Conservation (phyloP, 2,329 filamentous ascomycete species). For the Pestalotiopsis sp. region DNA sequence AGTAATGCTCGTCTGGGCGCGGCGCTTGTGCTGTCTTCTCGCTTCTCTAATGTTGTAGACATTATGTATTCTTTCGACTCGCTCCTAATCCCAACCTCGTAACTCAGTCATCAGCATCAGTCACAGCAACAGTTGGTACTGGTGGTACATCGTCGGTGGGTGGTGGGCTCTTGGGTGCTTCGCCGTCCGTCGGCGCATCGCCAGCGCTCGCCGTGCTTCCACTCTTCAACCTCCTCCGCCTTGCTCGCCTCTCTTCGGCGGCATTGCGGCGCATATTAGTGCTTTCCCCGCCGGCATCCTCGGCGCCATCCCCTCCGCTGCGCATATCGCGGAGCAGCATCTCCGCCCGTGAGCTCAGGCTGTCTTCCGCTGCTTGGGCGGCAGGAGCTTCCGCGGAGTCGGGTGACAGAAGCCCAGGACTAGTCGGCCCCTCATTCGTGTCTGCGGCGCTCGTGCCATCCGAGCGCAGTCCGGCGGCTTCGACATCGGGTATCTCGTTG, state of each 20-base stretch:
- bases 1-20: neutral
- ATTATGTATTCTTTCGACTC: constrained; percentile 21
- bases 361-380: constrained; percentile 53
- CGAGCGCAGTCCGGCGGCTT: constrained; percentile 37
- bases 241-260: constrained; percentile 35
- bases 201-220: constrained; percentile 23
- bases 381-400: constrained; percentile 34
- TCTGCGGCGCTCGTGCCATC: constrained; percentile 40
- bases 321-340: constrained; percentile 83
- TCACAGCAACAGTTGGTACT: constrained; percentile 14
- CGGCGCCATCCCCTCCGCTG: constrained; percentile 62
- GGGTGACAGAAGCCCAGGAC: constrained; percentile 50
- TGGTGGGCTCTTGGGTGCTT: constrained; percentile 20
- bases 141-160: constrained; percentile 22
- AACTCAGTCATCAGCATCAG: constrained; percentile 17
- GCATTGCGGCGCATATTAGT: constrained; percentile 64
- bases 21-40: neutral
- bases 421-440: constrained; percentile 52
- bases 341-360: constrained; percentile 84
- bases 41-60: constrained; percentile 18
- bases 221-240: constrained; percentile 34
- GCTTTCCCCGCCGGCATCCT: constrained; percentile 56
- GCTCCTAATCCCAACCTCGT: constrained; percentile 21
- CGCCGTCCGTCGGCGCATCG: constrained; percentile 17
- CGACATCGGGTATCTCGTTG: constrained; percentile 62